Evolutionary conservation across 2,329 filamentous ascomycete genomes (phyloP).

Genomic region (Cladosporium oxysporum): DNA sequence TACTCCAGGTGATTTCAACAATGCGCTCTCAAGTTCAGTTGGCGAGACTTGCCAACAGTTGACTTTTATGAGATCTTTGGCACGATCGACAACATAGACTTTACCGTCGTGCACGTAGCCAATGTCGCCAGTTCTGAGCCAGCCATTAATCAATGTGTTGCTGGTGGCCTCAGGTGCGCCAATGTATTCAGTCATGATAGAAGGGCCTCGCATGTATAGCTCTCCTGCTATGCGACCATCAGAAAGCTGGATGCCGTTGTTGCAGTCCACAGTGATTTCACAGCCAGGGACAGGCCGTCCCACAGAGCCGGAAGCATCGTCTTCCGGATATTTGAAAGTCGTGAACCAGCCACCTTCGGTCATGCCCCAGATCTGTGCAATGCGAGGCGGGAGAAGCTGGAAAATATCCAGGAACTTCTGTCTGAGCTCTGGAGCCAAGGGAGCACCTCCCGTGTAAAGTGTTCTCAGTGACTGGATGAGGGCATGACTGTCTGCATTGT

Average conservation of each 20-base stretch:
- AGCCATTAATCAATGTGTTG: conserved; percentile 24
- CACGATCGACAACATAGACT: conserved; percentile 37
- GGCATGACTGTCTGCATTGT: conserved; percentile 39
- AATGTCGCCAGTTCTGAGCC: conserved; percentile 38
- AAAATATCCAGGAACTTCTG: conserved; percentile 45
- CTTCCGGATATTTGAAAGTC: conserved; percentile 43
- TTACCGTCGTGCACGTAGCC: conserved; percentile 34
- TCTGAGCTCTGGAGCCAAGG: conserved; percentile 46
- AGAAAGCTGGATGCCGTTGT: conserved; percentile 16
- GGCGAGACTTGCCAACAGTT: conserved; percentile 39
- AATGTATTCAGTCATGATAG: conserved; percentile 46
- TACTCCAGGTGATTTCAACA: conserved; percentile 30
- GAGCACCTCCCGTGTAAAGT: conserved; percentile 53
- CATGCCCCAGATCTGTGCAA: conserved; percentile 57
- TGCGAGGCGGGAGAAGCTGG: conserved; percentile 40
- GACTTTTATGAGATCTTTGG: conserved; percentile 41
- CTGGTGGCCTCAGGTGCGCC: conserved; percentile 34
- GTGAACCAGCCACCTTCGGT: conserved; percentile 52
- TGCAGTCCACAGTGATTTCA: conserved; percentile 37
- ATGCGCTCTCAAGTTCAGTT: conserved; percentile 36
- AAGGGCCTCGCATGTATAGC: conserved; percentile 41
- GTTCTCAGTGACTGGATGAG: conserved; percentile 46
- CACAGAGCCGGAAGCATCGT: conserved; percentile 50
- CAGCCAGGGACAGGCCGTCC: conserved; percentile 47
- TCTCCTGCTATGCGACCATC: conserved; percentile 40